Conservation (phyloP, 1,284 basidiomycete species). For the Trametes pubescens region DNA sequence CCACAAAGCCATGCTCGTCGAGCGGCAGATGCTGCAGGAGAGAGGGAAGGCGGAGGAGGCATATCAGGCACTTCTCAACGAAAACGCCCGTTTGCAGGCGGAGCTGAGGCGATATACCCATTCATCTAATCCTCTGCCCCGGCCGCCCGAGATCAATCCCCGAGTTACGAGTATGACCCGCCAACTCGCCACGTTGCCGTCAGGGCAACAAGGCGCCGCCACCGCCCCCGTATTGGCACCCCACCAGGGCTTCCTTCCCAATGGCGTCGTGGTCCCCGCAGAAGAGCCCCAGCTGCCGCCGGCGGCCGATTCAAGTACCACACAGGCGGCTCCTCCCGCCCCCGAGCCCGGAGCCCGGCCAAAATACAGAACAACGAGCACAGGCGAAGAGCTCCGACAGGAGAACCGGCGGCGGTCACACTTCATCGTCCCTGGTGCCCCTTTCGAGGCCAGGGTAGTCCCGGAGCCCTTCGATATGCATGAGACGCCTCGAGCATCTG, state of each 20-base stretch:
- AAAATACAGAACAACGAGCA: conserved; percentile 17
- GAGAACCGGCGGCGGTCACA: conserved; percentile 30
- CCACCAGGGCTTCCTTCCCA: not conserved
- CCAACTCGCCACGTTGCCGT: conserved; percentile 8
- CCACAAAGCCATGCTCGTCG: conserved; percentile 45
- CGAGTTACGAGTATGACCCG: conserved; percentile 18
- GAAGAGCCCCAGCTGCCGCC: not conserved
- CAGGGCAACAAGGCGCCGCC: not conserved
- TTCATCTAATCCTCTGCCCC: conserved; percentile 35
- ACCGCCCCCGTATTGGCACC: too few relatives aligned
- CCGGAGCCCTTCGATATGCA: conserved; percentile 26
- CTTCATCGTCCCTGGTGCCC: conserved; percentile 39
- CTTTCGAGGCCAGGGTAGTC: conserved; percentile 29
- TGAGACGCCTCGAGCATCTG: conserved; percentile 21
- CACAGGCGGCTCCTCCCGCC: conserved; percentile 14
- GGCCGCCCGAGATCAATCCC: conserved; percentile 33
- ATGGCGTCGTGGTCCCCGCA: not conserved
- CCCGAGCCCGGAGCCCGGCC: conserved; percentile 6
- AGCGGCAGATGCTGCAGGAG: conserved; percentile 38
- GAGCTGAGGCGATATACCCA: conserved; percentile 33
- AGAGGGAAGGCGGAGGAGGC: conserved; percentile 21
- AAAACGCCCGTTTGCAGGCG: conserved; percentile 32
- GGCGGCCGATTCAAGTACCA: conserved; percentile 9
- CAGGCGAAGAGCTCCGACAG: conserved; percentile 25
- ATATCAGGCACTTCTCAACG: conserved; percentile 15